phyloP scores from a whole-genome alignment of 2,329 filamentous ascomycete species.

The Penicillium aurantiogriseum region DNA sequence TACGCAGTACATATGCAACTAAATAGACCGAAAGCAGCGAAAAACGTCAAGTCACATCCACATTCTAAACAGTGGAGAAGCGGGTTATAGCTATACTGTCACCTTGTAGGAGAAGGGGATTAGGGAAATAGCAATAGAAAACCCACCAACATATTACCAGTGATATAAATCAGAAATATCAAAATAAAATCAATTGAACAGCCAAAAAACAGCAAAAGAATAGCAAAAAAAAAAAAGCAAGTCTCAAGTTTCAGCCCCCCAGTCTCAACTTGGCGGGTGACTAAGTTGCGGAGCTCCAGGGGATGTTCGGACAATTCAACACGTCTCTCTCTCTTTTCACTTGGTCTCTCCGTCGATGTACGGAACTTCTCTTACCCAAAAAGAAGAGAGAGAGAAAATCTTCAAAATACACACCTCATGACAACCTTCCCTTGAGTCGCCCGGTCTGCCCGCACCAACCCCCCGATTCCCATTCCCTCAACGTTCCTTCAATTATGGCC shows the following conservation, averaged over 20 bases:
- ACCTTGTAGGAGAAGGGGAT: not conserved
- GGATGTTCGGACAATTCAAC: not conserved
- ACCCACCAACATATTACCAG: not conserved
- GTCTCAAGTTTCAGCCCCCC: not conserved
- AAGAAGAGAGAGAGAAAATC: not conserved
- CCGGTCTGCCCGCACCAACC: constrained; percentile 3
- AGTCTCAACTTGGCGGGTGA: constrained; percentile 2
- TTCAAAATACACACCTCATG: constrained; percentile 1
- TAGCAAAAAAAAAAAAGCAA: not conserved
- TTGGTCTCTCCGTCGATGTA: not conserved
- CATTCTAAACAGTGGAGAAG: constrained; percentile 18
- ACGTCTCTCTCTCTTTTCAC: not conserved
- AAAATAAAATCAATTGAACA: not conserved
- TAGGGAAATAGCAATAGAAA: not conserved
- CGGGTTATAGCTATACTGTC: constrained; percentile 1
- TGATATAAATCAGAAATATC: not conserved
- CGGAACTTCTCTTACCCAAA: not conserved
- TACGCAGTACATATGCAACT: not conserved
- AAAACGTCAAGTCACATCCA: constrained; percentile 14
- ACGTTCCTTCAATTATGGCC: constrained; percentile 33
- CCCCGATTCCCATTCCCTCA: not conserved
- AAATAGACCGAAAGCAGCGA: constrained; percentile 11
- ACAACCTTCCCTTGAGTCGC: not conserved
- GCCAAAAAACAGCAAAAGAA: not conserved
- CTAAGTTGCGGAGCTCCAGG: constrained; percentile 10